Base-by-base conservation (phyloP, 148 eudicot genomes). In the Talinum fruticosum region DNA sequence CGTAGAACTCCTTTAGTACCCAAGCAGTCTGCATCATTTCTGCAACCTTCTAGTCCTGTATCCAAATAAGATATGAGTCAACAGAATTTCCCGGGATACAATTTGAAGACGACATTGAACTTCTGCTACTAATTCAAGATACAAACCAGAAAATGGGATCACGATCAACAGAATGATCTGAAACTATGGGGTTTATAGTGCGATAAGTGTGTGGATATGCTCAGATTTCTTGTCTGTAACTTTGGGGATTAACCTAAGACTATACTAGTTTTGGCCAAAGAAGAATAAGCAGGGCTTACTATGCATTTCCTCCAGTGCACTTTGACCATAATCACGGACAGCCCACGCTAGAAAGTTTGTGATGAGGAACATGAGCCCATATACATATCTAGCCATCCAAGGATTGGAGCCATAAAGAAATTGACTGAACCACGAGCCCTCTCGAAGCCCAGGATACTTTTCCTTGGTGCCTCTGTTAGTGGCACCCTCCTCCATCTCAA, bases 301-400 rank as follows among this genome's bases (percentile, higher is more conserved):
- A 75, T 78, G 68, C 81, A 91, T 78, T 73, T 88, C 90, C 10
- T 77, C 83, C 81, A 88, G 76, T 41, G 81, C 84, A 16, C 78
- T 53, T 62, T 75, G 86, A 74, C 96, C 97, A 84, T 91, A 93
- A 80, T 93, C 97, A 12, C 97, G 92, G 87, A 89, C 81, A 28
- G 86, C 91, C 97, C 96, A 93, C 2, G 97, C 97, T 70, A 93
- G 84, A 82, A 93, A 84, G 82, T 90, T 93, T 5, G 92, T 85
- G 41, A 89, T 76, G 29, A 93, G 92, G 85, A 93, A 93, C 76
- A 93, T 81, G 74, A 93, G 74, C 44, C 93, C 88, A 36, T 93
- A 93, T 29, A 88, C 87, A 84, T 93, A 93, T 91, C 97, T 86
- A 23, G 97, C 97, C 96, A 93, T 91, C 92, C 87, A 93, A 34